Base-by-base conservation (phyloP, 768 basidiomycete species). In the Chalciporus piperatus region DNA sequence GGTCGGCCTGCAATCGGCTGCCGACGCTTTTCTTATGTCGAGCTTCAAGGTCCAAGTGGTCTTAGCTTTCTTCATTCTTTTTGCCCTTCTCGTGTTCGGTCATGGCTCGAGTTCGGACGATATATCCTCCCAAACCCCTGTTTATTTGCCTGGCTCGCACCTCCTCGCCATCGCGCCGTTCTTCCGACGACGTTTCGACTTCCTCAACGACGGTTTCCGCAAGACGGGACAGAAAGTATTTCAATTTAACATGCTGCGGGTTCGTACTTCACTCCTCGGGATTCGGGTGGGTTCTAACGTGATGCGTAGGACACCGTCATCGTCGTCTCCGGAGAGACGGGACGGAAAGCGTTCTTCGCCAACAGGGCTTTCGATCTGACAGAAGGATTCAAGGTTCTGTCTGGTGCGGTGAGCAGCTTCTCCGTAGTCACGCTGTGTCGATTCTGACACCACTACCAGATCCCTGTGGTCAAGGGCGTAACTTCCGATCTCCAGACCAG, bases 361-460 rank as follows among this genome's bases (percentile, higher is more conserved):
- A 80, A 84, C 50, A 83, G 81, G 68, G 79, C 79, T 19, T 79
- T 91, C 55, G 86, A 89, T 67, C 77, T 91, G 45, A 84, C 82
- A 38, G 86, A 88, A 72, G 88, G 87, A 6, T 90, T 88, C 75
- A 86, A 83, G 61, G 79, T 87, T 61, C 76, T 91, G 54, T 87
- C 85, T 45, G 88, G 87, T 45, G 87, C 85, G 49, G 88, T 89
- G 65, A 57, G 85, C 80, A 17, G 30, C 19, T 17, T 22, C 47
- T 46, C 27, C 23, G 8, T 47, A 35, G 52, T 51, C 46, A 50
- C 47, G 52, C 61, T 33, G 52, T 50, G 43, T 51, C 25, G 43
- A 61, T 54, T 53, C 43, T 57, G 59, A 55, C 48, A 48, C 50
- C 25, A 48, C 41, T 51, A 48, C 30, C 56, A 89, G 87, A 84